phyloP scores from a whole-genome alignment of 805 yeast genomes.

The Starmerella stigmatis region DNA sequence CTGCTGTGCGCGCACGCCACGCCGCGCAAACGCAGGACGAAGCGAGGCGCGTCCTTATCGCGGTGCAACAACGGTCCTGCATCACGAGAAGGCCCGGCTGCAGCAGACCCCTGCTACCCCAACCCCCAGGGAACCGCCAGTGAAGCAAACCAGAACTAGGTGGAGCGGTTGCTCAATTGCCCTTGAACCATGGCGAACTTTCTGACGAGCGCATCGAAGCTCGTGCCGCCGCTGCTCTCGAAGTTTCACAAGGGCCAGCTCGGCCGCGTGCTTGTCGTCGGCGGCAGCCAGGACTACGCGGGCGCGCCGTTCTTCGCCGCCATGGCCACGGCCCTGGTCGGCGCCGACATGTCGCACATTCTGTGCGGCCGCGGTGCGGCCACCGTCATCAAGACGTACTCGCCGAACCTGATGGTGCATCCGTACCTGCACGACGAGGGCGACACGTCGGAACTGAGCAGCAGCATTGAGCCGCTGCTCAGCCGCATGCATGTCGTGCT shows the following conservation, averaged over 20 bases:
- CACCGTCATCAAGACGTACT: conserved; percentile 68
- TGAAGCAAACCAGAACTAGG: too few species aligned
- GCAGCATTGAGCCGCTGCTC: conserved; percentile 38
- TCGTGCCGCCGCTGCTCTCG: conserved; percentile 49
- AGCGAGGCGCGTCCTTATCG: not conserved
- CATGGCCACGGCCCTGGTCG: conserved; percentile 70
- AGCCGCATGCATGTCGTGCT: conserved; percentile 69
- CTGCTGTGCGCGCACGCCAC: too few species aligned
- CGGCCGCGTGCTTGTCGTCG: conserved; percentile 76
- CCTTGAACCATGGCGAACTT: not conserved
- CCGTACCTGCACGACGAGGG: conserved; percentile 58
- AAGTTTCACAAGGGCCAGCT: conserved; percentile 81
- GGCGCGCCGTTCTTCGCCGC: conserved; percentile 95
- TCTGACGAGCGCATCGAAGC: conserved; percentile 30
- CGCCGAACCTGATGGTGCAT: conserved; percentile 94
- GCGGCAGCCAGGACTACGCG: conserved; percentile 92
- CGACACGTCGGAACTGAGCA: conserved; percentile 24
- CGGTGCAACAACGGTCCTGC: conserved; percentile 1
- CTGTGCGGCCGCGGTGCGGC: conserved; percentile 78
- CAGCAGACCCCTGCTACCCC: too few species aligned
- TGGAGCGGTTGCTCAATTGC: not conserved
- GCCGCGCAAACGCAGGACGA: not conserved
- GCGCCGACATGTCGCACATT: conserved; percentile 81
- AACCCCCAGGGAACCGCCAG: too few species aligned
- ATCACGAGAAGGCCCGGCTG: too few species aligned